A percentile compares a stretch with the other conserved stretches of the same genome.
Conservation (phyloP, 1,284 basidiomycete species). For the Porodaedalea pini region DNA sequence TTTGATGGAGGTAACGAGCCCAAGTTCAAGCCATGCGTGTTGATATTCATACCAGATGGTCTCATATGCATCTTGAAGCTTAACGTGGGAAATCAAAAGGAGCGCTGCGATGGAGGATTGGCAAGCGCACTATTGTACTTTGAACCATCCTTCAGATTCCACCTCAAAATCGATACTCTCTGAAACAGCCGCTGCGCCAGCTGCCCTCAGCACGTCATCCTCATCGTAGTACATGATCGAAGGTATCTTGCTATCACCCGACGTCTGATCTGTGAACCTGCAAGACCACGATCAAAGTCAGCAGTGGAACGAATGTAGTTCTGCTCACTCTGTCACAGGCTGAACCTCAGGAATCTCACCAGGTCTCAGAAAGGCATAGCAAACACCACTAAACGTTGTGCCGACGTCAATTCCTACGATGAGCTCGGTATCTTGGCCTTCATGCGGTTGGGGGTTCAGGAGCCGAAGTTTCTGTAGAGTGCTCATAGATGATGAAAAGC, state of each 20-base stretch:
- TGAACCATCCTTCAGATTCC: constrained; percentile 70
- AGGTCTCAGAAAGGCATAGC: constrained; percentile 13
- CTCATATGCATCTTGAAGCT: constrained; percentile 64
- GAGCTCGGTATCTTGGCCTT: not conserved
- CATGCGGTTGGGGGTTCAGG: constrained; percentile 2
- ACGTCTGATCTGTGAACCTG: constrained; percentile 61
- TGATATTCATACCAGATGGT: constrained; percentile 67
- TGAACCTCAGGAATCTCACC: constrained; percentile 12
- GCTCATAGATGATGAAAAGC: too few relatives aligned
- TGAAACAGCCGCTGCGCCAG: constrained; percentile 69
- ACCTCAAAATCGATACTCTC: constrained; percentile 52
- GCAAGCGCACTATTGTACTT: constrained; percentile 64
- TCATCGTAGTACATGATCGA: constrained; percentile 70
- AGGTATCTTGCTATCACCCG: constrained; percentile 77
- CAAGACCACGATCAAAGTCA: not conserved
- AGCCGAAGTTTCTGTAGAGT: not conserved
- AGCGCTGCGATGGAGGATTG: too few relatives aligned
- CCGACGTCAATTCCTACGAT: constrained; percentile 18
- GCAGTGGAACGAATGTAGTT: not conserved
- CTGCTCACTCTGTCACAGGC: constrained; percentile 5
- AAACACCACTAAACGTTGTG: constrained; percentile 16
- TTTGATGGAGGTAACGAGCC: constrained; percentile 58
- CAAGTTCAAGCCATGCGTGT: constrained; percentile 76
- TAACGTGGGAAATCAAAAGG: not conserved
- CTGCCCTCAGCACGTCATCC: constrained; percentile 56